phyloP scores from a whole-genome alignment of 1,139 yeast genomes.

The Meyerozyma athensensis region DNA sequence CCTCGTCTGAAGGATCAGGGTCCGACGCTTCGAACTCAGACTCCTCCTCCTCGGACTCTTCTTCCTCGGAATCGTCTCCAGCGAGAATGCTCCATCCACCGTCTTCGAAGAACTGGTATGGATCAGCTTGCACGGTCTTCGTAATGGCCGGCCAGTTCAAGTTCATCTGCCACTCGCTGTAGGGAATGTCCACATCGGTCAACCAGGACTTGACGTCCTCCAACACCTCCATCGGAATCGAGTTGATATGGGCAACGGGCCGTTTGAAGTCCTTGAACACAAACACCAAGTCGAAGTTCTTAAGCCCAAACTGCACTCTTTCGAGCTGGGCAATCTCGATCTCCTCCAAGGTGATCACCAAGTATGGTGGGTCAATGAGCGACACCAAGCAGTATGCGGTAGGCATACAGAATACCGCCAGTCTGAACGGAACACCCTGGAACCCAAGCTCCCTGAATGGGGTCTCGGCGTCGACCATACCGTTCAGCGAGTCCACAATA shows the following conservation, averaged over 20 bases:
- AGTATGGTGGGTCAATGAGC: conserved; percentile 89
- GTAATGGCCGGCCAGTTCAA: conserved; percentile 94
- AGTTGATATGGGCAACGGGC: conserved; percentile 89
- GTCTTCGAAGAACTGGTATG: conserved; percentile 86
- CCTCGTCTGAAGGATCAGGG: conserved; percentile 74
- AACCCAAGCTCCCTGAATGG: conserved; percentile 97
- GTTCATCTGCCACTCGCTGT: conserved; percentile 91
- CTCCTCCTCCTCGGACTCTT: conserved; percentile 58
- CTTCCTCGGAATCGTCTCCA: conserved; percentile 61
- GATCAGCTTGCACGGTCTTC: conserved; percentile 90
- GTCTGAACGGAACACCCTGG: conserved; percentile 95
- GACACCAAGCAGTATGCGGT: conserved; percentile 95
- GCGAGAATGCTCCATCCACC: conserved; percentile 97
- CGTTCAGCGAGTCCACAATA: conserved; percentile 82
- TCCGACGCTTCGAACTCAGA: conserved; percentile 57
- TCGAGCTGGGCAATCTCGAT: conserved; percentile 94
- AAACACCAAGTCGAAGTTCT: conserved; percentile 92
- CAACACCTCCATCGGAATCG: conserved; percentile 87
- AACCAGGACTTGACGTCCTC: conserved; percentile 96
- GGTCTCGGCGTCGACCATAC: conserved; percentile 79
- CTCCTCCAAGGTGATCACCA: conserved; percentile 86
- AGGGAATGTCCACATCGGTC: conserved; percentile 92
- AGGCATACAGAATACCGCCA: conserved; percentile 94
- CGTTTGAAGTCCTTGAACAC: conserved; percentile 85
- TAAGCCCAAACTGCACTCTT: conserved; percentile 95